Evolutionary conservation across 2,329 filamentous ascomycete species (phyloP).

Genomic region (Colletotrichum karsti): DNA sequence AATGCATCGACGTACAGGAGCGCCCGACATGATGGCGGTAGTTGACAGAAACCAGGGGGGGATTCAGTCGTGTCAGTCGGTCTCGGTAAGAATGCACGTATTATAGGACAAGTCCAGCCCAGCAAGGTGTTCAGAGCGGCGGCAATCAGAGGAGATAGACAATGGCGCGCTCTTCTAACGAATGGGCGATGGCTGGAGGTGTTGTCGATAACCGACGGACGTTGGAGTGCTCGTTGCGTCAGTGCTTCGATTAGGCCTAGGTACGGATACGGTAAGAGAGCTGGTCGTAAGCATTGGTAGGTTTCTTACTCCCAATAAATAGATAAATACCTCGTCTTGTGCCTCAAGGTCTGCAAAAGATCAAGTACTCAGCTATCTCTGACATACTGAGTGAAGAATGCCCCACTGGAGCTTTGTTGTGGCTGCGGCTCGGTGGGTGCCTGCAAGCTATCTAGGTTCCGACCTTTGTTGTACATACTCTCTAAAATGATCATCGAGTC

Average conservation of each 20-base stretch:
- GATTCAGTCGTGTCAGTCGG: neutral
- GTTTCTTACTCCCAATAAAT: no score
- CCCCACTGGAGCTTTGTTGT: no score
- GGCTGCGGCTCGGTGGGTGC: no score
- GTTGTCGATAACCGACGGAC: neutral
- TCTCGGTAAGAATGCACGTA: neutral
- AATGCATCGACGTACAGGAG: constrained; percentile 42
- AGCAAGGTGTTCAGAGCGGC: neutral
- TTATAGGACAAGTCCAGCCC: neutral
- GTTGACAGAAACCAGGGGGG: neutral
- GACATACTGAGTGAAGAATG: no score
- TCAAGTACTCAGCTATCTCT: no score
- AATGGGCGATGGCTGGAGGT: neutral
- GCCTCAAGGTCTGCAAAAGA: no score
- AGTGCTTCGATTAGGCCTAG: constrained; percentile 2
- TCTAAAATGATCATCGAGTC: no score
- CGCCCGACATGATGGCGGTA: constrained; percentile 45
- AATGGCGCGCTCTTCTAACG: neutral
- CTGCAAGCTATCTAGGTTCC: no score
- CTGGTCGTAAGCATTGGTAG: no score
- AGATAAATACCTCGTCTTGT: no score
- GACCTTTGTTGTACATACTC: no score
- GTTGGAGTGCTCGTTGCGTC: neutral
- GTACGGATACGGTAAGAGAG: no score
- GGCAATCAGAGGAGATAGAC: neutral